Base-by-base conservation (phyloP, 176 grass and related monocot genomes). In the Alopecurus myosuroides region DNA sequence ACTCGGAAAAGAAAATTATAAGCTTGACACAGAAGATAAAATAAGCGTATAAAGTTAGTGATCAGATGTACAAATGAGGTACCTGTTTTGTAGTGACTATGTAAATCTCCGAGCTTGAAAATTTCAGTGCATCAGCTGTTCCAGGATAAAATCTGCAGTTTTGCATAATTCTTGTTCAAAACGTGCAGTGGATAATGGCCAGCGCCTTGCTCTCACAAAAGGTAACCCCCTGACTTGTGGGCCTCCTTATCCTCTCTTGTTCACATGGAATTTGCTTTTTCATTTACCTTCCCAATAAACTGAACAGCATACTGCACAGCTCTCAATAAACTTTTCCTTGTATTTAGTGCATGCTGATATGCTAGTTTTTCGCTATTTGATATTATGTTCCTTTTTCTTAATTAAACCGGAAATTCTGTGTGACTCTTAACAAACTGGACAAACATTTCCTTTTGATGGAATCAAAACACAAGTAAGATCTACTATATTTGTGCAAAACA, bases 11-110 rank as follows among this genome's bases (percentile, higher is more conserved):
- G 45, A 26, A 60, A 83, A 77, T 0, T 67, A 23, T 35, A 52
- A 63, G 20, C 39, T 36, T 76, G 68, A 81, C 10, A 76, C 20
- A 41, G 46, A 76, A 76, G 19, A 61, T 25, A 15, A 53, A 58
- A 81, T 41, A 42, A 34, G 41, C 2, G 7, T 35, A 64, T 28
- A 49, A 79, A 62, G 20, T 7, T 70, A 65, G 18, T 14, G 22
- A 13, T 11, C 33, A 72, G 51, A 63, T 34, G 51, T 22, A 55
- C 13, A 81, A 77, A 18, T 63, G 40, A 60, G 34, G 31, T 88
- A 95, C 95, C 90, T 98, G 93, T 74, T 98, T 98, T 80, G 95
- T 98, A 56, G 95, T 98, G n/a, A 98, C 91, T 85, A 95, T 93
- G 88, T 98, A 98, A 26, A 93, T 52, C 81, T 90, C 89, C 51